These are phyloP conservation scores for Solanum paucissectum DNA, from an alignment of 257 asterid species.

Conservation along the genomic window DNA sequence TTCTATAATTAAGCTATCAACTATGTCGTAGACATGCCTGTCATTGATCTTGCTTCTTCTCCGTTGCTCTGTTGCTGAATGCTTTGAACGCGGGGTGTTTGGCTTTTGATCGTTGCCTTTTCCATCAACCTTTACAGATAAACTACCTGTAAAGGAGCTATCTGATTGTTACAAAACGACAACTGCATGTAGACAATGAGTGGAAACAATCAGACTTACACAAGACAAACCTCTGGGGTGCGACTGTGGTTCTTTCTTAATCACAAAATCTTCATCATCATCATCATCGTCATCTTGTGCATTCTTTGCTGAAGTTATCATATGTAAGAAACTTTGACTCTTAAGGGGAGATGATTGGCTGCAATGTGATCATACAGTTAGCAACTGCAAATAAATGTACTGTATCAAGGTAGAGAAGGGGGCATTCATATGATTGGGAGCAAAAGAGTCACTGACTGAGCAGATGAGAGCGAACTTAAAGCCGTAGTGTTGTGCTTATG, in stretches of 20 bases:
- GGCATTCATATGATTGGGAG: background rate
- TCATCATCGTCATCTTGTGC: constrained; percentile 72
- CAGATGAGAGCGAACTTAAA: constrained; percentile 60
- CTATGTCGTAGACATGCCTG: constrained; percentile 41
- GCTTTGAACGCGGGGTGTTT: constrained; percentile 90
- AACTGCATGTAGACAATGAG: background rate
- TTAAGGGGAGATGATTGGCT: constrained; percentile 65
- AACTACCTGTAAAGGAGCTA: constrained; percentile 33
- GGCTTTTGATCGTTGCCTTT: constrained; percentile 65
- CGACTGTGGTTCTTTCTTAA: constrained; percentile 61
- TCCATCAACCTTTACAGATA: constrained; percentile 58
- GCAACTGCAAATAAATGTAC: background rate
- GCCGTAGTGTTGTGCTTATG: constrained; percentile 32
- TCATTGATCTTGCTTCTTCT: constrained; percentile 97
- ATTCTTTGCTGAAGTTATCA: constrained; percentile 63
- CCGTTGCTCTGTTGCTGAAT: constrained; percentile 98
- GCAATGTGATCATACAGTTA: constrained; percentile 9
- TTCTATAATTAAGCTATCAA: background rate
- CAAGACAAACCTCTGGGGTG: constrained; percentile 47
- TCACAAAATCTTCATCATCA: constrained; percentile 42
- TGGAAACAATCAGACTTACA: background rate
- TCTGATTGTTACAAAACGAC: background rate
- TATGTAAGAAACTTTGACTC: constrained; percentile 60
- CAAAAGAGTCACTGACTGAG: constrained; percentile 50
- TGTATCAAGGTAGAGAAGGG: background rate